Evolutionary conservation across 148 eudicot genomes (phyloP), one percentile per base, ranked within the genome.

Genomic region (Linanthus parryae): DNA sequence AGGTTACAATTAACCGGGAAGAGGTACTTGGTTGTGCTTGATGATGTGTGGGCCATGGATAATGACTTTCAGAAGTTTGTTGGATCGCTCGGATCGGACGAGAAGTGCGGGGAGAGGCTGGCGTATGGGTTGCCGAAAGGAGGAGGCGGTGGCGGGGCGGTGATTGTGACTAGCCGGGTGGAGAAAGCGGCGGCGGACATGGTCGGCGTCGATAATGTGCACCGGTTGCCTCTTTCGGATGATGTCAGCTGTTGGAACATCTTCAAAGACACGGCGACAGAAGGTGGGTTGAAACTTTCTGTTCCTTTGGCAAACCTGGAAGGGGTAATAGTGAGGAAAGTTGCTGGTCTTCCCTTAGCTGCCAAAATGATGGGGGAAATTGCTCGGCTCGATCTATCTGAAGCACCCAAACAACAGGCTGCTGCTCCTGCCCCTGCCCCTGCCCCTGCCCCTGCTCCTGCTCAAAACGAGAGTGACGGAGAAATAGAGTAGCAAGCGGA

Each of bases 121-220:
- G 56, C 61, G 10, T 55, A 49, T 31, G 75, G 62, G 14, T 65
- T 71, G 50, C 75, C 75, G 10, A 71, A 59, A 51, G 70, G 41
- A 52, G n/a, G n/a, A n/a, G n/a, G n/a, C n/a, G 20, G 42, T 15
- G 75, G 75, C 13, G 70, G 70, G 10, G 41, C 61, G 1, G 50
- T 71, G 2, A 43, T 71, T 5, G 65, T 58, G 17, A 64, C 75
- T 1, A 56, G 62, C 8, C 8, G 70, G 18, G 10, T 7, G 0
- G 17, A 60, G 43, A 25, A 44, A 24, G n/a, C 65, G 5, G 66
- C 36, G 2, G 23, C 21, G 27, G 25, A 23, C 0, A 48, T 71
- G 61, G 66, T 71, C 2, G 70, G 70, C 2, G 70, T 59, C 23
- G 65, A 70, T 17, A 59, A 56, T 38, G 29, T 65, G 59, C 54